Percentiles rank a stretch among this genome's conserved stretches.
phyloP scores from a whole-genome alignment of 1,284 basidiomycete species.

The Rhodotorula sp. region DNA sequence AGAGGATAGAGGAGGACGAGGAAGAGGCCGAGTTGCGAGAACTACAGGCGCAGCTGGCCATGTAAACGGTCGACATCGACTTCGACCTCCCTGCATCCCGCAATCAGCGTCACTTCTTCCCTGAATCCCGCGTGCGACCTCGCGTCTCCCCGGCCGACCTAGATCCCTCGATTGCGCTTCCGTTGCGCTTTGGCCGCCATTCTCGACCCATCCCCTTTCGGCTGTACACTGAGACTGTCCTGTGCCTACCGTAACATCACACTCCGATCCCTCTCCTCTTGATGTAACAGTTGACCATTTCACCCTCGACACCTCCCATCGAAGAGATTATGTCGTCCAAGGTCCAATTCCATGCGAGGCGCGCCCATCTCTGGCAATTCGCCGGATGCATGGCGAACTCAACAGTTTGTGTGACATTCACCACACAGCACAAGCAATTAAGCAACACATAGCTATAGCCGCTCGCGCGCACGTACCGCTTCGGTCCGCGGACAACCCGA shows the following conservation, averaged over 20 bases:
- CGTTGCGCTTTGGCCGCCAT: too few relatives aligned
- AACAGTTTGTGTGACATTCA: not conserved
- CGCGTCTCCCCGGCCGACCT: not conserved
- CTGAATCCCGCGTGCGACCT: not conserved
- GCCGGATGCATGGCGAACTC: too few relatives aligned
- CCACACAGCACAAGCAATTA: too few relatives aligned
- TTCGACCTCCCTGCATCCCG: not conserved
- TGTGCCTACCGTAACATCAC: not conserved
- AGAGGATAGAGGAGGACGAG: conserved; percentile 74
- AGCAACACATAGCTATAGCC: not conserved
- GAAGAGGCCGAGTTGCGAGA: conserved; percentile 89
- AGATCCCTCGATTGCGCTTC: too few relatives aligned
- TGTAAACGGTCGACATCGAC: conserved; percentile 55
- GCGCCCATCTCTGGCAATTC: too few relatives aligned
- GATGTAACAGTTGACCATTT: not conserved
- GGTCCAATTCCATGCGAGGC: too few relatives aligned
- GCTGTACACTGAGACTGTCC: not conserved
- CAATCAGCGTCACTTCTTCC: too few relatives aligned
- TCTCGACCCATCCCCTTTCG: too few relatives aligned
- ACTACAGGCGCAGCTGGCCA: conserved; percentile 86
- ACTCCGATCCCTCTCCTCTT: not conserved
- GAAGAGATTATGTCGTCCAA: too few relatives aligned
- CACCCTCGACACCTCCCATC: not conserved
- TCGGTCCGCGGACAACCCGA: conserved; percentile 1
- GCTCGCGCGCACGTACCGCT: not conserved